These are phyloP conservation scores for Psidium friedrichsthalianum DNA, from an alignment of 345 rosid species.

Conservation along the genomic window DNA sequence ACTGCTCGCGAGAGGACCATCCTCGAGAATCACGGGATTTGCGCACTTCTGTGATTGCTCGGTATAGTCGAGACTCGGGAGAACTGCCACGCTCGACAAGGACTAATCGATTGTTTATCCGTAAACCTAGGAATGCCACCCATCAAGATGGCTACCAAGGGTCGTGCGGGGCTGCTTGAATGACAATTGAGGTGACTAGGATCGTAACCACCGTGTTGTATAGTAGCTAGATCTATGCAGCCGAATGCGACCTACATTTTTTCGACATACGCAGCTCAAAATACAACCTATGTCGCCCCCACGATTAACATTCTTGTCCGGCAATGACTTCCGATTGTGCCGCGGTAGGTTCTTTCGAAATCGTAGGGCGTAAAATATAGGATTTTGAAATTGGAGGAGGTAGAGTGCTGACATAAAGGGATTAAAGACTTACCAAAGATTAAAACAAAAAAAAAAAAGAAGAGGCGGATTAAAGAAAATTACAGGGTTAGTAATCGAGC, in stretches of 20 bases:
- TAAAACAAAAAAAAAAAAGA: fast-evolving
- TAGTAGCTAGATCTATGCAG: neutral
- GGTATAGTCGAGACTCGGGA: neutral
- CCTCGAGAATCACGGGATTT: neutral
- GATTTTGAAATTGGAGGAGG: neutral
- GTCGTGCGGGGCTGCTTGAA: neutral
- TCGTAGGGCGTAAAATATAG: neutral
- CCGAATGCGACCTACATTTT: neutral
- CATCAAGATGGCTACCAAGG: no score
- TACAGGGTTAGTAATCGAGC: neutral
- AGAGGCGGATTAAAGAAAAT: neutral
- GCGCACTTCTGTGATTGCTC: neutral
- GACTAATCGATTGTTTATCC: neutral
- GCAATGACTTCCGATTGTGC: neutral
- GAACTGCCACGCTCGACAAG: neutral
- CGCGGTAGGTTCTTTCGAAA: neutral
- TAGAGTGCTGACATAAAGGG: neutral
- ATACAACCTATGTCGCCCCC: no score
- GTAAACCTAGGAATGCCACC: no score
- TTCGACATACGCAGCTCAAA: neutral
- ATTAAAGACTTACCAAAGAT: neutral
- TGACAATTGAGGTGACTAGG: neutral
- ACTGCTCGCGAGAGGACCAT: neutral
- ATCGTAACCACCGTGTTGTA: neutral
- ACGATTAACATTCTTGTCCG: neutral